A percentile compares a stretch with the other conserved stretches of the same genome.
Conservation (phyloP, 1,139 yeast genomes). For the Saccharomycopsis phalli region DNA sequence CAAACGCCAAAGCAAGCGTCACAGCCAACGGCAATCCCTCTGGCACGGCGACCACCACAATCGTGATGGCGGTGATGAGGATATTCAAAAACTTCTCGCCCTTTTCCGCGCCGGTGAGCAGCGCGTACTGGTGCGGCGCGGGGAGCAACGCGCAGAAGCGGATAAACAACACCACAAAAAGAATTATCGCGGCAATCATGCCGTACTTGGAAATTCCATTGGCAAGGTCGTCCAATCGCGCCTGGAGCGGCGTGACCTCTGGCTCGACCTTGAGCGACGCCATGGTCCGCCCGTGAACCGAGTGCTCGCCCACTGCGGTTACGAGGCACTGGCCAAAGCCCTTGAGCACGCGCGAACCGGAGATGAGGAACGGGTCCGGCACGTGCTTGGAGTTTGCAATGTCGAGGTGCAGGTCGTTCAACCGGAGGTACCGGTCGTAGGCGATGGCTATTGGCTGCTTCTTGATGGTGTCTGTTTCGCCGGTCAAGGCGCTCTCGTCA, state of each 20-base stretch:
- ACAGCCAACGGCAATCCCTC: slow-evolving; percentile 97
- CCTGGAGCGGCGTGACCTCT: slow-evolving; percentile 86
- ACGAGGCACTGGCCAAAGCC: slow-evolving; percentile 85
- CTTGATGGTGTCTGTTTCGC: slow-evolving; percentile 78
- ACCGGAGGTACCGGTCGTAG: neutral
- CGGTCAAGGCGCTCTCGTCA: slow-evolving; percentile 90
- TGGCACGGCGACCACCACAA: slow-evolving; percentile 95
- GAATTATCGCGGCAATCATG: slow-evolving; percentile 66
- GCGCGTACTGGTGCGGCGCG: slow-evolving; percentile 38
- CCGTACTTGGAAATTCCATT: slow-evolving; percentile 94
- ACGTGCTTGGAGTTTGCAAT: slow-evolving; percentile 25
- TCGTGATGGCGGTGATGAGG: slow-evolving; percentile 82
- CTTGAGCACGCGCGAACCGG: slow-evolving; percentile 81
- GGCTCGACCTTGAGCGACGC: slow-evolving; percentile 62
- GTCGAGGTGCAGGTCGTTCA: neutral
- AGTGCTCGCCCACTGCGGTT: slow-evolving; percentile 83
- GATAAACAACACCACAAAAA: slow-evolving; percentile 71
- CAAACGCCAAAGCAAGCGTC: slow-evolving; percentile 91
- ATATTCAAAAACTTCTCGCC: slow-evolving; percentile 80
- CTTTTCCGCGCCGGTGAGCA: slow-evolving; percentile 55
- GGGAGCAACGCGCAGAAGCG: slow-evolving; percentile 66
- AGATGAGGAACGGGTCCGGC: slow-evolving; percentile 74
- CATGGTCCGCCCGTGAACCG: slow-evolving; percentile 90
- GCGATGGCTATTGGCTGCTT: slow-evolving; percentile 53
- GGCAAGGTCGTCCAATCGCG: slow-evolving; percentile 71